These are phyloP conservation scores for Cytospora schulzeri DNA, from an alignment of 2,329 filamentous ascomycete species.

Conservation along the genomic window DNA sequence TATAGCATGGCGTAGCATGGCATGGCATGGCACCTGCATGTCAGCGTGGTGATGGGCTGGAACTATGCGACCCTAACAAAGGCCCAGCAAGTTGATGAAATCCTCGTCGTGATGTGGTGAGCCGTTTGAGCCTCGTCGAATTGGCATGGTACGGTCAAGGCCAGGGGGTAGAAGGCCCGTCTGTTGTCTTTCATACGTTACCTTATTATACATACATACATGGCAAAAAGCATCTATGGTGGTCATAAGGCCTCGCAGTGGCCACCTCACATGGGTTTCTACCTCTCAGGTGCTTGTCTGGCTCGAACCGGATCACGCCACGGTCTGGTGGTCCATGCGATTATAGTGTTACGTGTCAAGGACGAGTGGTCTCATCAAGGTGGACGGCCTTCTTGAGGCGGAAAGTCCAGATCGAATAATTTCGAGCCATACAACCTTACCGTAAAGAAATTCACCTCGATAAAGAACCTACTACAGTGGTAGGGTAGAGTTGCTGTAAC, in stretches of 20 bases:
- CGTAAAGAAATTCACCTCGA: not conserved
- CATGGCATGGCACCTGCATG: not conserved
- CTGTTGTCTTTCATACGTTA: too few relatives aligned
- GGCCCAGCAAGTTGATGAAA: not conserved
- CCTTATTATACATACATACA: not conserved
- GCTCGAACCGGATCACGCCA: slow-evolving; percentile 4
- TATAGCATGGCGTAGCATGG: not conserved
- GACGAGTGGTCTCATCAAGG: not conserved
- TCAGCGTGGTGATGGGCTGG: not conserved
- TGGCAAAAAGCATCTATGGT: not conserved
- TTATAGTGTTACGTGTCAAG: not conserved
- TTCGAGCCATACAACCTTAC: not conserved
- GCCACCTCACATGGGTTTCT: not conserved
- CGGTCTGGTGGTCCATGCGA: slow-evolving; percentile 2
- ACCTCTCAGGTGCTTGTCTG: not conserved
- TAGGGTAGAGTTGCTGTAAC: not conserved
- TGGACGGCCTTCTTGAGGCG: not conserved
- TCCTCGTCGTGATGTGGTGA: not conserved
- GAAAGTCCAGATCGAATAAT: not conserved
- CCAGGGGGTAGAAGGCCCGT: not conserved
- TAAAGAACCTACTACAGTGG: not conserved
- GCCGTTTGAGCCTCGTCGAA: not conserved
- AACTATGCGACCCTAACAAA: not conserved
- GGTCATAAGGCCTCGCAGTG: not conserved
- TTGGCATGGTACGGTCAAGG: not conserved